These are phyloP conservation scores for Trichoderma gracile DNA, from an alignment of 2,329 filamentous ascomycete species.

Conservation along the genomic window DNA sequence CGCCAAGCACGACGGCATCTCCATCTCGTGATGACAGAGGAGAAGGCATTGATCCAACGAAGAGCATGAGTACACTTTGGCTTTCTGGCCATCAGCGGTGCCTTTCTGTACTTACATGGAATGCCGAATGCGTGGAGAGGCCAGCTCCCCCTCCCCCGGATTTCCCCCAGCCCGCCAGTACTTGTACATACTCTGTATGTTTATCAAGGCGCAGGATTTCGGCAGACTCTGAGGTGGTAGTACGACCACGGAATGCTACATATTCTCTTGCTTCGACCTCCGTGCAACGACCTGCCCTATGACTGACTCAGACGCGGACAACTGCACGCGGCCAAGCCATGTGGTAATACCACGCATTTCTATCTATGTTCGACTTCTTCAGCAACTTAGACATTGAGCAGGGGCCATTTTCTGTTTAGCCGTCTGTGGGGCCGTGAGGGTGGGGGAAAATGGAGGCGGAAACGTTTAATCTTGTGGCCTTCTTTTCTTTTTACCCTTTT, in stretches of 20 bases:
- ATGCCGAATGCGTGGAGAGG: background rate
- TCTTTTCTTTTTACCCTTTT: background rate
- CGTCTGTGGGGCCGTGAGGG: slow-evolving; percentile 5
- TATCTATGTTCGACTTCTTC: background rate
- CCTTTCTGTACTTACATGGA: background rate
- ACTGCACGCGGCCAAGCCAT: background rate
- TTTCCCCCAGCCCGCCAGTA: background rate
- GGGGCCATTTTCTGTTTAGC: slow-evolving; percentile 8
- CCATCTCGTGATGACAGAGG: slow-evolving; percentile 5
- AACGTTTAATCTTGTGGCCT: background rate
- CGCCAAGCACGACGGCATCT: slow-evolving; percentile 3
- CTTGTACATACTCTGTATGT: no score
- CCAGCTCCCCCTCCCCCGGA: background rate
- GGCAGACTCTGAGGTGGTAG: background rate
- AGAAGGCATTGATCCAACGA: background rate
- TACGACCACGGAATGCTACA: background rate
- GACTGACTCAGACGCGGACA: background rate
- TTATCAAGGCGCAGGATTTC: background rate
- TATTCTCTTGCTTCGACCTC: background rate
- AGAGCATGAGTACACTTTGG: background rate
- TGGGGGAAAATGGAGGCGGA: slow-evolving; percentile 16
- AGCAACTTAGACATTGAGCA: background rate
- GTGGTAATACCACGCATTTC: no score
- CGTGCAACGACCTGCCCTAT: no score
- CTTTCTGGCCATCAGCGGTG: background rate